Evolutionary conservation across 768 basidiomycete genomes (phyloP), one percentile per base, ranked within the genome.

Genomic region (Lactarius sp.): DNA sequence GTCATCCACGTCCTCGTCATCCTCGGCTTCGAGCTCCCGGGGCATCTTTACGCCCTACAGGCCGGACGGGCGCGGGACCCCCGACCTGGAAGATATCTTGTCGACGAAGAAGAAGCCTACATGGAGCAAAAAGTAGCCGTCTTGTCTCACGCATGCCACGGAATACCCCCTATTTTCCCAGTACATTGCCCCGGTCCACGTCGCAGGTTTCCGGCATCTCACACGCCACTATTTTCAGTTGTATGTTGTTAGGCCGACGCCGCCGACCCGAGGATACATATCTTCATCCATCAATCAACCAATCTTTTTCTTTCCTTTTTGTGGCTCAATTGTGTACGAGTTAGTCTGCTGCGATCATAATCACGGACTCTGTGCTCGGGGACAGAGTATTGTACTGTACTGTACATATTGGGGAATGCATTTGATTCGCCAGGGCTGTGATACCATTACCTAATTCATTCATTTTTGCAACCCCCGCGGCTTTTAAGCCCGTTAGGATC

Each of bases 1-100:
- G 22, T 63, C 61, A 9, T 52, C 63, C 16, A 18, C 53, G 36
- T 60, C 66, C 5, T 59, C 65, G 6, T 34, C 62, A 2, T 52
- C 68, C 6, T 49, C 66, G 13, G 31, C 18, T n/a, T 59, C 66
- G 9, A 52, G 27, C 6, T 39, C 44, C n/a, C 22, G 52, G 37
- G 53, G 39, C 34, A 77, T 84, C 66, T 85, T 84, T 71, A 79
- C 78, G 34, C 78, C 81, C 18, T 85, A 80, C 76, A 77, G 76
- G 60, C 79, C 70, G 36, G 77, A 82, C 58, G 75, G 78, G 54
- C 76, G 79, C 27, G 78, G 79, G n/a, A 83, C 82, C 46, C 84
- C 85, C 49, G 84, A 85, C 67, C 74, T 85, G 57, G 77, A 80
- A 37, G 76, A 78, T 64, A 73, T 78, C 64, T 66, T 77, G 57